Base-by-base conservation (phyloP, 1,139 yeast species). In the Dujonia santamariae region DNA sequence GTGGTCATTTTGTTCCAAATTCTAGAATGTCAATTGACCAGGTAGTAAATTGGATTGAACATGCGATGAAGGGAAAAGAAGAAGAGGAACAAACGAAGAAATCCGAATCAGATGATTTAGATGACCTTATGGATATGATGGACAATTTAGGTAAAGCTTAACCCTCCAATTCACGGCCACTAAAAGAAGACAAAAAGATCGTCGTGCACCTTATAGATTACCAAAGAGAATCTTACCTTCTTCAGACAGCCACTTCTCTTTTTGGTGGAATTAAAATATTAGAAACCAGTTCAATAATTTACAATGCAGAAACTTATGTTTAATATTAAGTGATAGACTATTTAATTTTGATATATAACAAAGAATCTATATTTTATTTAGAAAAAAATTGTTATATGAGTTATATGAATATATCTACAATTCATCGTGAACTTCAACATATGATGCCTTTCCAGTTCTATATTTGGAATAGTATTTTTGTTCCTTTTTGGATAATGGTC, bases 1-100 rank as follows among this genome's bases (percentile, higher is more conserved):
- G 95, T 23, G 94, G 95, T 0, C 96, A 86, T 53, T 85, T 80
- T 53, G 90, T 85, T 12, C 96, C 96, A 4, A 82, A 82, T 45
- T 72, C 84, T 2, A 80, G 78, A 51, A 61, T 73, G 5, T 65
- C 75, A 50, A 72, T 83, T 2, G 73, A 71, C 28, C 75, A 79
- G 40, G 80, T 83, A 2, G 52, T 69, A 2, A 65, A 66, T 29
- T 81, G 87, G 85, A 62, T 82, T 21, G 55, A 52, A 33, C 37
- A 46, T 2, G 44, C 39, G 35, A 9, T 40, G 20, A 43, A 40
- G 30, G 44, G 37, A 13, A 43, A 39, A 31, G 45, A 43, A 13
- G 41, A 41, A 30, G 47, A 46, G 20, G 43, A 35, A 7, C 39
- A 37, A 22, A 21, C 27, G 21, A 40, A 45, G 36, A 13, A 26